A percentile compares a stretch with the other conserved stretches of the same genome.
Evolutionary conservation across 805 yeast species (phyloP).

Genomic region (Barnettozyma californica): DNA sequence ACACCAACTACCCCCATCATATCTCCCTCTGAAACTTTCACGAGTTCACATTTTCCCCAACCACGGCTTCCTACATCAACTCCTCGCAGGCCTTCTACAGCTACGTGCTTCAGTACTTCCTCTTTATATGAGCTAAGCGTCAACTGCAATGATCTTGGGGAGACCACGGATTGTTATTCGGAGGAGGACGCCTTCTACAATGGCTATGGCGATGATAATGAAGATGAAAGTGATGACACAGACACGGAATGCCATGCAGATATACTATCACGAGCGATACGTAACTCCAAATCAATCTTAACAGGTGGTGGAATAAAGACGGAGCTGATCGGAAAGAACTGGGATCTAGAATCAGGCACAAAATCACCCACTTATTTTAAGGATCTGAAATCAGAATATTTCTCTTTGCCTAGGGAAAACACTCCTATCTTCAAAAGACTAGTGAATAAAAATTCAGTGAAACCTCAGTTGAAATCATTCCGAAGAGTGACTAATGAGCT

Average conservation of each 20-base stretch:
- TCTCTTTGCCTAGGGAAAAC: slow-evolving; percentile 15
- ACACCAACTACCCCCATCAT: slow-evolving; percentile 4
- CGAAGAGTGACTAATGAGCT: slow-evolving; percentile 22
- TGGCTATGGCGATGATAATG: neutral
- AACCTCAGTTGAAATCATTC: slow-evolving; percentile 26
- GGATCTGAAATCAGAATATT: slow-evolving; percentile 6
- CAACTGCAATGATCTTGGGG: slow-evolving; percentile 2
- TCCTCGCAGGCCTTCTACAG: slow-evolving; percentile 6
- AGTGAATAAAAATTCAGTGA: slow-evolving; percentile 19
- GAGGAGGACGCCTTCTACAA: slow-evolving; percentile 5
- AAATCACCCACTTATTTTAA: slow-evolving; percentile 10
- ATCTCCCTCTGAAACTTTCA: neutral
- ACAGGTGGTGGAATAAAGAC: slow-evolving; percentile 7
- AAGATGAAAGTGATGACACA: slow-evolving; percentile 17
- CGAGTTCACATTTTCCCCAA: neutral
- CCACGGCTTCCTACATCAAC: slow-evolving; percentile 1
- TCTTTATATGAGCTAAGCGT: slow-evolving; percentile 9
- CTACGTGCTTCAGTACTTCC: slow-evolving; percentile 8
- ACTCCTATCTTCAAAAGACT: slow-evolving; percentile 26
- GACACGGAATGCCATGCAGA: slow-evolving; percentile 12
- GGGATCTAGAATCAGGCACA: slow-evolving; percentile 10
- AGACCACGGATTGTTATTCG: neutral
- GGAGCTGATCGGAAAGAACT: slow-evolving; percentile 12
- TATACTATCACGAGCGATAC: slow-evolving; percentile 6
- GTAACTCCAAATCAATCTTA: slow-evolving; percentile 2